These are phyloP conservation scores for Amanita fuliginea DNA, from an alignment of 768 basidiomycete genomes.

Conservation along the genomic window DNA sequence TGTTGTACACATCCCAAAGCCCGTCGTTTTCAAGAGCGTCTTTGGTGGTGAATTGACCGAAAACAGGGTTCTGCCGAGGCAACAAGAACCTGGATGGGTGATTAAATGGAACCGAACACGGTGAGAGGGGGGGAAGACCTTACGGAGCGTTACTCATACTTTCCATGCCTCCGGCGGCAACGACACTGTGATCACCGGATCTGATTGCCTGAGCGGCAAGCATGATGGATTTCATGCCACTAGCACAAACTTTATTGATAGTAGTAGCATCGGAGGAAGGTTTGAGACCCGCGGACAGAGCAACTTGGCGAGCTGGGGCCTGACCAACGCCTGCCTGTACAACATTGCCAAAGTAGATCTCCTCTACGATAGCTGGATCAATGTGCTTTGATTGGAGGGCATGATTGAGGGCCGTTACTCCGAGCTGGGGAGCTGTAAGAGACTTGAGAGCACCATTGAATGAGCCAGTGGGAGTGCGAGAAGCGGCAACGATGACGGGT, in stretches of 20 bases:
- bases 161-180: constrained; percentile 97
- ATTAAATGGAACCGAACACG: constrained; percentile 3
- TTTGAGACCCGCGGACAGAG: constrained; percentile 79
- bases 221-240: constrained; percentile 93
- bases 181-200: constrained; percentile 74
- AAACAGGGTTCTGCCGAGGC: constrained; percentile 70
- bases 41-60: constrained; percentile 80
- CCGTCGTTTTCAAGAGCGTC: constrained; percentile 91
- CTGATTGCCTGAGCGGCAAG: constrained; percentile 86
- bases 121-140: constrained; percentile 25
- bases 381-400: constrained; percentile 76
- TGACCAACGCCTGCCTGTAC: constrained; percentile 97
- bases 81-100: constrained; percentile 54
- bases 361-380: constrained; percentile 77
- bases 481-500: constrained; percentile 89
- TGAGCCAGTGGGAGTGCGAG: constrained; percentile 90
- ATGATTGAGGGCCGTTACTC: constrained; percentile 79
- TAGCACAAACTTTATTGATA: constrained; percentile 99
- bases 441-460: constrained; percentile 84
- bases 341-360: constrained; percentile 96
- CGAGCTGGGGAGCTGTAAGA: constrained; percentile 87
- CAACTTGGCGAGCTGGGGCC: constrained; percentile 96
- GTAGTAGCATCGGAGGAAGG: constrained; percentile 91
- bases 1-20: constrained; percentile 95
- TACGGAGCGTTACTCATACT: constrained; percentile 99